These are phyloP conservation scores for Coelastrella sp. DNA, from an alignment of 139 green algal genomes.

Conservation along the genomic window DNA sequence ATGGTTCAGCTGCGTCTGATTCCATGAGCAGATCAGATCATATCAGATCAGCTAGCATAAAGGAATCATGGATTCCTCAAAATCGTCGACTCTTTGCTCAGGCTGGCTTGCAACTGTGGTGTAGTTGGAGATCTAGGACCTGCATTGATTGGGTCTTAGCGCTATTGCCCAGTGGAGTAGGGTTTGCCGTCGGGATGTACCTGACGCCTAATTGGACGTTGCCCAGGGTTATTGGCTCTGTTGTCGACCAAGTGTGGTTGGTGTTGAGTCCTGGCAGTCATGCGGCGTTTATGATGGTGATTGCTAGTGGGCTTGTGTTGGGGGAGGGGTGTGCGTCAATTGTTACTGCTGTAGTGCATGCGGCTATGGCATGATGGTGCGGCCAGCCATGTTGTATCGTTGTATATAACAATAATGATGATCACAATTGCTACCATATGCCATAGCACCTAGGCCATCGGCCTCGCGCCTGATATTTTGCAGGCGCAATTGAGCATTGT, in stretches of 20 bases:
- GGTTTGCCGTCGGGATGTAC: constrained; percentile 72
- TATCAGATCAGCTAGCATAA: too few relatives aligned
- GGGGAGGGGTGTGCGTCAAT: constrained; percentile 70
- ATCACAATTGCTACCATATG: too few relatives aligned
- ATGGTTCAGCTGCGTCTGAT: too few relatives aligned
- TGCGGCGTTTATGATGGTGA: constrained; percentile 62
- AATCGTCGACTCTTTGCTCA: too few relatives aligned
- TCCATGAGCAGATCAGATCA: too few relatives aligned
- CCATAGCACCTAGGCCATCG: too few relatives aligned
- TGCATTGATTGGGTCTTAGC: constrained; percentile 15
- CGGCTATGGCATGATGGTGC: constrained; percentile 39
- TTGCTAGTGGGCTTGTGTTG: constrained; percentile 70
- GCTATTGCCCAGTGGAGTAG: constrained; percentile 63
- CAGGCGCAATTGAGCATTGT: too few relatives aligned
- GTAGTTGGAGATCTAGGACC: neutral
- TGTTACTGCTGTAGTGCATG: constrained; percentile 56
- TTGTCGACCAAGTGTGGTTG: constrained; percentile 59
- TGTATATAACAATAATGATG: too few relatives aligned
- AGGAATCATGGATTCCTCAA: too few relatives aligned
- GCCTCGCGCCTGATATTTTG: too few relatives aligned
- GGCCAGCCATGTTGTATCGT: too few relatives aligned
- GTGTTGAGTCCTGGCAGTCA: constrained; percentile 41
- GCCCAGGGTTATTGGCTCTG: constrained; percentile 61
- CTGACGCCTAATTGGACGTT: constrained; percentile 62
- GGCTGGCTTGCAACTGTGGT: neutral